Evolutionary conservation across 768 basidiomycete genomes (phyloP), one percentile per base, ranked within the genome.

Genomic region (Leccinum truebloodii): DNA sequence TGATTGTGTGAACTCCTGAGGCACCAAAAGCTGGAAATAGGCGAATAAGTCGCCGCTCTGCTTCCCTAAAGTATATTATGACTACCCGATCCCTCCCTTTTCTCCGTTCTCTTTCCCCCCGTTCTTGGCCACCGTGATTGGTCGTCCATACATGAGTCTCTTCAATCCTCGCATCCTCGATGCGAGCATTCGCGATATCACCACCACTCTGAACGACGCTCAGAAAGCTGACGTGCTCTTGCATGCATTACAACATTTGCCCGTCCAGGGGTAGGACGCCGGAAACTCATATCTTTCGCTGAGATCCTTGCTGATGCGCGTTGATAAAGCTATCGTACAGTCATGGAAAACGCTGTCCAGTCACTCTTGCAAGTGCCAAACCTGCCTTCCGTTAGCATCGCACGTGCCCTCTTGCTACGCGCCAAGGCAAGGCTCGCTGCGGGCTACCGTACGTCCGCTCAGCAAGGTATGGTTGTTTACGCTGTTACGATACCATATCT

Each of bases 101-200:
- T 41, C 22, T 37, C n/a, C 24, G 0, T n/a, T 22, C 51, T 35
- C 34, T 12, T 48, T 48, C 46, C 41, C 46, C 22, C 53, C 26
- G 30, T n/a, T 41, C 16, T 44, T 10, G n/a, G 32, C 8, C 9
- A 35, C 32, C 20, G 6, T 22, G 52, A n/a, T 44, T n/a, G n/a
- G 41, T 44, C 9, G 41, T 41, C 41, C 41, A 9, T 41, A 41
- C 41, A 86, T 86, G 84, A 81, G 81, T 69, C 77, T 86, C 61
- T 90, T 90, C 77, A 90, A 89, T 70, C 87, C 88, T 3, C 88
- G 85, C 69, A 90, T 90, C 62, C 78, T 90, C 46, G 88, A 90
- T 67, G 89, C 89, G 22, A 85, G 86, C 77, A 86, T 89, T 66
- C 87, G 86, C 54, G 88, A 90, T 66, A 84, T 88, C 22, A 78